Conservation (phyloP, 306 rosid genomes). For the Corylus heterophylla region DNA sequence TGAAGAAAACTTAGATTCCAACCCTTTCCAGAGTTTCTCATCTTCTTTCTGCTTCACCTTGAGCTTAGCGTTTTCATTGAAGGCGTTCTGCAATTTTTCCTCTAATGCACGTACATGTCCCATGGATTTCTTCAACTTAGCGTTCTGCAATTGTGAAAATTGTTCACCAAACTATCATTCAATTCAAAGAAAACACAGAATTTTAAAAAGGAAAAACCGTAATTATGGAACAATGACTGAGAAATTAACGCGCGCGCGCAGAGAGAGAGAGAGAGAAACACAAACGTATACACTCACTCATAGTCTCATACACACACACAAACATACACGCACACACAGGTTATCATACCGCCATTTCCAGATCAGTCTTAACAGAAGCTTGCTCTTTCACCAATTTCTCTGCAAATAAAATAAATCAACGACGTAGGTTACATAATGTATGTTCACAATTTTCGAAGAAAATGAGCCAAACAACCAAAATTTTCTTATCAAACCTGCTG, state of each 20-base stretch:
- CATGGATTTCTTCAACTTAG: slow-evolving; percentile 71
- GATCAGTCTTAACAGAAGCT: slow-evolving; percentile 83
- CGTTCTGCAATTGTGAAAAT: slow-evolving; percentile 49
- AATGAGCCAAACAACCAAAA: slow-evolving; percentile 17
- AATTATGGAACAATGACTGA: neutral
- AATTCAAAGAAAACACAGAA: slow-evolving; percentile 11
- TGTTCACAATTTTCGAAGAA: slow-evolving; percentile 18
- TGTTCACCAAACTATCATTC: neutral
- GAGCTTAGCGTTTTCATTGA: slow-evolving; percentile 86
- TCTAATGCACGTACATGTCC: slow-evolving; percentile 67
- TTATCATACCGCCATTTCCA: slow-evolving; percentile 76
- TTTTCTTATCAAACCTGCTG: slow-evolving; percentile 63
- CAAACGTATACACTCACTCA: neutral
- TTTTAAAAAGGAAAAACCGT: neutral
- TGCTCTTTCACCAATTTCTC: slow-evolving; percentile 89
- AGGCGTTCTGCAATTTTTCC: slow-evolving; percentile 81
- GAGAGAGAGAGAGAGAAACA: neutral
- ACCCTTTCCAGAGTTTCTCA: slow-evolving; percentile 84
- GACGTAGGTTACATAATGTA: slow-evolving; percentile 20
- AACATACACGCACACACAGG: slow-evolving; percentile 16
- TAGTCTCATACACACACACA: slow-evolving; percentile 7
- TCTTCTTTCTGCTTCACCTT: slow-evolving; percentile 93
- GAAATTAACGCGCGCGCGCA: neutral
- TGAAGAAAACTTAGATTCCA: slow-evolving; percentile 85
- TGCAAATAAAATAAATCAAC: slow-evolving; percentile 35